A percentile compares a stretch with the other conserved stretches of the same genome.
Conservation (phyloP, 163 green algal genomes). For the Volvox carteri region DNA sequence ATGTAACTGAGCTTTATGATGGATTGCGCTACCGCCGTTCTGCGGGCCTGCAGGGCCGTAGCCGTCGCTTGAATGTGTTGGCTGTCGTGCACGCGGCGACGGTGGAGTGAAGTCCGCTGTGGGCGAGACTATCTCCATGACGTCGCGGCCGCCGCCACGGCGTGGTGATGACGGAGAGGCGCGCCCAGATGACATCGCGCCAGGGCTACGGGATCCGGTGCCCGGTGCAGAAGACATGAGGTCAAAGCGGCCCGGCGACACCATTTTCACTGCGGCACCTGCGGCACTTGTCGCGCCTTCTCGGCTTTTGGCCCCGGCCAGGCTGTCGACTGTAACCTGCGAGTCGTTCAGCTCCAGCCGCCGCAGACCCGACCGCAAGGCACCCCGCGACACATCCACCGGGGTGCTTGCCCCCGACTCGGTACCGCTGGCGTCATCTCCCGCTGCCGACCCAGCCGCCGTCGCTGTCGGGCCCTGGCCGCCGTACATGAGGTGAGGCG, state of each 20-base stretch:
- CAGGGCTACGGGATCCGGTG: no score
- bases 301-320: no score
- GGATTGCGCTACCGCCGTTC: not conserved
- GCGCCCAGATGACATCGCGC: not conserved
- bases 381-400: not conserved
- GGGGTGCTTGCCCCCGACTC: not conserved
- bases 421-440: not conserved
- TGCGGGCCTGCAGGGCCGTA: not conserved
- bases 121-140: slow-evolving; percentile 14
- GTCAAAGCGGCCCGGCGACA: slow-evolving; percentile 5
- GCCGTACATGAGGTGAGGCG: not conserved
- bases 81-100: not conserved
- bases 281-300: no score
- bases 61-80: not conserved
- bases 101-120: not conserved
- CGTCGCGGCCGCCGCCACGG: not conserved
- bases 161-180: not conserved
- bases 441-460: not conserved
- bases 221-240: not conserved
- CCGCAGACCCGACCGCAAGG: not conserved
- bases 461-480: no score
- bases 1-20: no score
- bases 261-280: not conserved
- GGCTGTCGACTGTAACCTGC: not conserved
- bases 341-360: slow-evolving; percentile 3